A percentile compares a stretch with the other conserved stretches of the same genome.
Evolutionary conservation across 2,329 filamentous ascomycete species (phyloP).

Genomic region (Trichocomaceae sp.): DNA sequence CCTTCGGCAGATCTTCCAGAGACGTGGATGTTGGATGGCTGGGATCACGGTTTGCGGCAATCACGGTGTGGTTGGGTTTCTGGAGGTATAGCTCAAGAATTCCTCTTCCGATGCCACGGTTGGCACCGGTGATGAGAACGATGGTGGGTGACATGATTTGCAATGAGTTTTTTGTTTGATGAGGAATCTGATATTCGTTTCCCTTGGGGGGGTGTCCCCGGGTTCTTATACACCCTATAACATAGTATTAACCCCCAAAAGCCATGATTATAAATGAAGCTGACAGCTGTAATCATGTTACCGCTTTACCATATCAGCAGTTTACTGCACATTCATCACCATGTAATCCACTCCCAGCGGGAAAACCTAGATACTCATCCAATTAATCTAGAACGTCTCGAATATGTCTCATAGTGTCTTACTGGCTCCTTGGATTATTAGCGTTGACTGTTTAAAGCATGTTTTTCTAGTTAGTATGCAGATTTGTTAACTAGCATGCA

Average conservation of each 20-base stretch:
- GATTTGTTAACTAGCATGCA: too few relatives aligned
- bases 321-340: neutral
- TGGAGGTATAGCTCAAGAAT: slow-evolving; percentile 6
- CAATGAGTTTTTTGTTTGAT: neutral
- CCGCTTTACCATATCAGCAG: neutral
- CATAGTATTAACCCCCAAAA: neutral
- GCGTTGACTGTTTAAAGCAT: too few relatives aligned
- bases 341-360: neutral
- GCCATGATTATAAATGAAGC: too few relatives aligned
- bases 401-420: too few relatives aligned
- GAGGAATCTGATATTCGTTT: neutral
- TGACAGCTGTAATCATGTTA: neutral
- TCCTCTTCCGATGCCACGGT: slow-evolving; percentile 6
- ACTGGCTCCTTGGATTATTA: too few relatives aligned
- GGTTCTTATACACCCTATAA: neutral
- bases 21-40: neutral
- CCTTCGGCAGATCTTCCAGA: slow-evolving; percentile 28
- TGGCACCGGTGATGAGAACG: slow-evolving; percentile 6
- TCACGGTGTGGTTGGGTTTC: slow-evolving; percentile 6
- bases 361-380: neutral
- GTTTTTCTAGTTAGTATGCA: too few relatives aligned
- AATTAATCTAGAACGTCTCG: neutral
- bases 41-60: slow-evolving; percentile 1
- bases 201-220: neutral
- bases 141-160: neutral